Base-by-base conservation (phyloP, 495 filamentous ascomycete species). In the Ramalina intermedia region DNA sequence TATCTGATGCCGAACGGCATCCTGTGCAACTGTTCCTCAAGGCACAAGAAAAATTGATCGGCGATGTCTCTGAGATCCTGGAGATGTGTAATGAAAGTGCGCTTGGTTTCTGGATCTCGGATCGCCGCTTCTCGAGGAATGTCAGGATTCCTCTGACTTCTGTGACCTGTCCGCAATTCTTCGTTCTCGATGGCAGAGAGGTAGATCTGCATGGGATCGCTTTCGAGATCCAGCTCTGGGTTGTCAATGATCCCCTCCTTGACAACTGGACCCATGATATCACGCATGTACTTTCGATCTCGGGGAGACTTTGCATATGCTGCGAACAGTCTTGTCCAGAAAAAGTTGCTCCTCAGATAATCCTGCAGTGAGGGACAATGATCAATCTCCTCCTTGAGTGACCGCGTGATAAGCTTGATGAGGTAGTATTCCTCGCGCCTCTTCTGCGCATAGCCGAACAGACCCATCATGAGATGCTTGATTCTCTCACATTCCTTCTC, bases 361-460 rank as follows among this genome's bases (percentile, higher is more conserved):
- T 96, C 91, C 54, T 88, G 80, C 7, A 96, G 66, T 0, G 78
- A 78, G 13, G 63, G 66, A 54, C 80, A 84, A 27, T 71, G 72
- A 27, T 94, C 84, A 6, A 96, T 77, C 55, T 95, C 89, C 61
- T 96, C 89, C 51, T 81, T 80, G 45, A 88, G 81, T 2, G 88
- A 87, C 51, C 81, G 73, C 12, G 78, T 72, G 43, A 99, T 80
- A 21, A 96, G 74, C 65, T 90, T 96, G 47, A 99, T 71, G 8
- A 99, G 74, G 60, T 96, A 95, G 61, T 96, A 99, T 55, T 99
- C 91, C 57, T 99, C 91, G 57, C 91, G 73, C 55, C 87, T 74
- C 67, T 96, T 99, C 60, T 96, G 93, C 2, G 91, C 90, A 58
- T 96, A 95, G 9, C 91, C 91, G 56, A 96, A 99, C 20, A 96